Base-by-base conservation (phyloP, 179 eudicot species). In the Carnegiea gigantea region DNA sequence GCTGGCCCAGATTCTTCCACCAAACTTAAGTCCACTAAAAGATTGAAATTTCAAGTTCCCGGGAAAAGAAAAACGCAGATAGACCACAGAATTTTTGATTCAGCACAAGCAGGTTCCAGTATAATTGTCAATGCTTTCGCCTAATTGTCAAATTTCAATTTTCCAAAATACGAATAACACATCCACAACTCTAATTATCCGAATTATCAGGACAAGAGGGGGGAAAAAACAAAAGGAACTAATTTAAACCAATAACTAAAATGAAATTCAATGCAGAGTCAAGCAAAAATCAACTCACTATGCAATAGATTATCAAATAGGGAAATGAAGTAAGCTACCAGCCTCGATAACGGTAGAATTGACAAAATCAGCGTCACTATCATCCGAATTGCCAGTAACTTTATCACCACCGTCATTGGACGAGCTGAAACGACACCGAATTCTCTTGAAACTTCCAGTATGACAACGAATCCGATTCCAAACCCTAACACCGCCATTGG, bases 281-380 rank as follows among this genome's bases (percentile, higher is more conserved):
- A 74, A 79, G 8, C 20, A 46, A 78, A 78, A 30, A 26, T 54
- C 70, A 26, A 78, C 8, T 33, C 70, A 70, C 71, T 28, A 28
- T 26, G 44, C 44, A 75, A n/a, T 7, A 80, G 23, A 76, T 2
- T 9, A 15, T 2, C 36, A 12, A 70, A 48, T 46, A 36, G 38
- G 4, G 72, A 28, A 67, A 67, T 67, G 14, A 65, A 64, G 71
- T 14, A 40, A 40, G 8, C 51, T 90, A 95, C 98, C 95, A 85
- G 98, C 98, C 79, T 95, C 98, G 53, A 89, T 80, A 30, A 95
- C 90, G 73, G 91, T 86, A 74, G 95, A 91, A 68, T 92, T 88
- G 60, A 95, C 92, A 85, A 86, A 95, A 82, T 92, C 97, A 74
- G 70, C 87, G 28, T 89, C 97, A 72, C 71, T 78, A 46, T 54